Percentiles rank a stretch among this genome's conserved stretches.
These are phyloP conservation scores for Colletotrichum tropicale DNA, from an alignment of 2,329 filamentous ascomycete species.

Conservation along the genomic window DNA sequence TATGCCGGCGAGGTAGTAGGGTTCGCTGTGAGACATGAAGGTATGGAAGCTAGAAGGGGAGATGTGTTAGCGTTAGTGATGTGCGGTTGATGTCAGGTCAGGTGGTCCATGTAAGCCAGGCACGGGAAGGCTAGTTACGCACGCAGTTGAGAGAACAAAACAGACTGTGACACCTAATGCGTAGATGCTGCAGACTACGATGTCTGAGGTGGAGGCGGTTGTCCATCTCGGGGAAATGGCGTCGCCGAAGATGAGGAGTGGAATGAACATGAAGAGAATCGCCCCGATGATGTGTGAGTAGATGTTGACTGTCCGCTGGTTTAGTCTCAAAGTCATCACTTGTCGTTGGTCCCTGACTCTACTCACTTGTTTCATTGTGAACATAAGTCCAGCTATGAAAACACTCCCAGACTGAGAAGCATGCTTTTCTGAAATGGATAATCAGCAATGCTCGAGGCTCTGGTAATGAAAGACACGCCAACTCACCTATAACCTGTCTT, in stretches of 20 bases:
- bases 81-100: not conserved
- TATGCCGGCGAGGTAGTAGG: slow-evolving; percentile 55
- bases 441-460: not conserved
- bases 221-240: slow-evolving; percentile 39
- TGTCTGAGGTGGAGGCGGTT: slow-evolving; percentile 37
- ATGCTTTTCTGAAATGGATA: not conserved
- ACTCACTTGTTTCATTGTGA: slow-evolving; percentile 8
- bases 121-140: slow-evolving; percentile 5
- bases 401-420: not conserved
- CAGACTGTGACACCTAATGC: slow-evolving; percentile 48
- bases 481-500: slow-evolving; percentile 7
- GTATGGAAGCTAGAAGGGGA: slow-evolving; percentile 53
- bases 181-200: slow-evolving; percentile 46
- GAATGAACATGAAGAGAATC: slow-evolving; percentile 41
- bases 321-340: not conserved
- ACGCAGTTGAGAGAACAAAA: slow-evolving; percentile 49
- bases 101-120: fast-evolving
- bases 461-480: not conserved
- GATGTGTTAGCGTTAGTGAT: fast-evolving
- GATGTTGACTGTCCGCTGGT: slow-evolving; percentile 43
- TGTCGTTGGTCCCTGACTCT: not conserved
- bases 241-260: slow-evolving; percentile 38
- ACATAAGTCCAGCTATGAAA: slow-evolving; percentile 2
- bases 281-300: slow-evolving; percentile 48
- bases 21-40: slow-evolving; percentile 57